phyloP scores from a whole-genome alignment of 306 rosid genomes.

The Corylus americana region DNA sequence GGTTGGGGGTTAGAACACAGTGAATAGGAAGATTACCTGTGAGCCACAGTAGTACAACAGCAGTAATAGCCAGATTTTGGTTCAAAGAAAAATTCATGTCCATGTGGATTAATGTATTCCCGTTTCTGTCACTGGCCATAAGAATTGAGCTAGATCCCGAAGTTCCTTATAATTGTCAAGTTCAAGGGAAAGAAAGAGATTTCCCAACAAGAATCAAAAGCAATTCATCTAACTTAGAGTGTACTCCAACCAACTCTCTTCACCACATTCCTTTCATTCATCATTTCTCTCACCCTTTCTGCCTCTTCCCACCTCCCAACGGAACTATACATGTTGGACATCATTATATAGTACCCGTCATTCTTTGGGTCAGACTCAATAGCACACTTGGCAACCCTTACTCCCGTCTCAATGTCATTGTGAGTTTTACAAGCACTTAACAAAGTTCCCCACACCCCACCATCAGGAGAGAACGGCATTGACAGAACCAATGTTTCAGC shows the following conservation, averaged over 20 bases:
- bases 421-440: slow-evolving; percentile 71
- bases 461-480: slow-evolving; percentile 76
- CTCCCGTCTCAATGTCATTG: slow-evolving; percentile 61
- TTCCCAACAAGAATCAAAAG: slow-evolving; percentile 8
- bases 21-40: neutral
- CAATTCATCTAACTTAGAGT: slow-evolving; percentile 16
- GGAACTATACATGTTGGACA: slow-evolving; percentile 66
- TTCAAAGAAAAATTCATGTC: neutral
- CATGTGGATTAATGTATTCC: neutral
- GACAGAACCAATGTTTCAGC: slow-evolving; percentile 69
- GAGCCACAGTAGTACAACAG: neutral
- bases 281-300: slow-evolving; percentile 54
- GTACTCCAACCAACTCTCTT: slow-evolving; percentile 73
- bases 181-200: neutral
- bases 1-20: neutral
- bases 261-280: slow-evolving; percentile 54
- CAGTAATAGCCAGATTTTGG: slow-evolving; percentile 5
- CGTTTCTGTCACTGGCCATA: neutral
- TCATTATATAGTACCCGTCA: slow-evolving; percentile 66
- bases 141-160: neutral
- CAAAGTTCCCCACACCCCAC: slow-evolving; percentile 76
- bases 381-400: slow-evolving; percentile 60
- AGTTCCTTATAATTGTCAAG: neutral
- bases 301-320: slow-evolving; percentile 84
- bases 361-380: slow-evolving; percentile 70